A percentile compares a stretch with the other conserved stretches of the same genome.
Evolutionary conservation across 177 flowering plant genomes (phyloP).

Genomic region (Vitis hybrid): DNA sequence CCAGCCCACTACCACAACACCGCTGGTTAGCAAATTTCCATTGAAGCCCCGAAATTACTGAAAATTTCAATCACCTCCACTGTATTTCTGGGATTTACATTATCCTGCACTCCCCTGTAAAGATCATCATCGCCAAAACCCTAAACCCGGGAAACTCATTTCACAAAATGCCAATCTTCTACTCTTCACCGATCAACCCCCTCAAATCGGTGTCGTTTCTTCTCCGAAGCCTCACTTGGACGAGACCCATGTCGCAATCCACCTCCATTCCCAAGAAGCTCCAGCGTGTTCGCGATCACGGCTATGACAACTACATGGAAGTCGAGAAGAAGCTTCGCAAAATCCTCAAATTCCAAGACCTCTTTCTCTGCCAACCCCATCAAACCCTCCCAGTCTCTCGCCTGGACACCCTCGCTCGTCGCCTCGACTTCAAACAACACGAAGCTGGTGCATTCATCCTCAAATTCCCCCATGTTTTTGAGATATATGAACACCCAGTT

Average conservation of each 20-base stretch:
- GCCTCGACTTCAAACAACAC: conserved; percentile 69
- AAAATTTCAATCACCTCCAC: too few relatives aligned
- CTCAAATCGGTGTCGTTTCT: neutral
- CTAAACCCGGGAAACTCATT: too few relatives aligned
- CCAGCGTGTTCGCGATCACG: conserved; percentile 76
- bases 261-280: conserved; percentile 78
- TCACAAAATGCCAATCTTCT: conserved; percentile 21
- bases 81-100: too few relatives aligned
- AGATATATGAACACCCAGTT: conserved; percentile 93
- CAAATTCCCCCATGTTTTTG: conserved; percentile 87
- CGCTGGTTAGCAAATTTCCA: too few relatives aligned
- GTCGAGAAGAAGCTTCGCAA: conserved; percentile 76
- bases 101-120: too few relatives aligned
- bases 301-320: conserved; percentile 94
- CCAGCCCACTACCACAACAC: too few relatives aligned
- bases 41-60: too few relatives aligned
- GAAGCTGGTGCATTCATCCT: conserved; percentile 78
- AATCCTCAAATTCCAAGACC: conserved; percentile 70
- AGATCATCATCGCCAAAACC: too few relatives aligned
- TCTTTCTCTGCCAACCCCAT: conserved; percentile 64
- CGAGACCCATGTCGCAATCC: conserved; percentile 57
- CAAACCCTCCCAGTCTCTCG: conserved; percentile 61
- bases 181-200: neutral
- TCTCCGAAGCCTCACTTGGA: conserved; percentile 5
- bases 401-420: conserved; percentile 67